These are phyloP conservation scores for Yamadazyma sp. DNA, from an alignment of 805 yeast genomes.

Conservation along the genomic window DNA sequence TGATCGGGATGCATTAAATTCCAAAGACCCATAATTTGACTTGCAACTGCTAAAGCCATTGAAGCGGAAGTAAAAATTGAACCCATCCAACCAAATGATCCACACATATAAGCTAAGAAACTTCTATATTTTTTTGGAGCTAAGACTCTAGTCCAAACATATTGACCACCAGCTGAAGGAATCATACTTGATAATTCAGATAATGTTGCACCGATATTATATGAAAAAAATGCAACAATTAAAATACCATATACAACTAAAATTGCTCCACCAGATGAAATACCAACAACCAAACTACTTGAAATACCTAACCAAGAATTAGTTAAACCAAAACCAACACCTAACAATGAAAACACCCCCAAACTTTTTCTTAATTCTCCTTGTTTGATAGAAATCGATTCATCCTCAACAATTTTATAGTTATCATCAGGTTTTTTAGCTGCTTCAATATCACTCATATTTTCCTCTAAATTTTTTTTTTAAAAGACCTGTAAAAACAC, in stretches of 20 bases:
- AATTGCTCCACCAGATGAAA: slow-evolving; percentile 58
- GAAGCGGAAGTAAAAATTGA: slow-evolving; percentile 61
- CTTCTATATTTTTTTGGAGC: slow-evolving; percentile 48
- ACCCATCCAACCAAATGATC: slow-evolving; percentile 63
- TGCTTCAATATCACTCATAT: too few relatives aligned
- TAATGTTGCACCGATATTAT: slow-evolving; percentile 47
- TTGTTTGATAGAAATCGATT: slow-evolving; percentile 4
- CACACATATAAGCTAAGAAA: slow-evolving; percentile 55
- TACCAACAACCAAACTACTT: slow-evolving; percentile 53
- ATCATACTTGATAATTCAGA: slow-evolving; percentile 53
- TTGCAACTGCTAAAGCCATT: slow-evolving; percentile 52
- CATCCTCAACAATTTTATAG: not conserved
- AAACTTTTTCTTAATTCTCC: slow-evolving; percentile 10
- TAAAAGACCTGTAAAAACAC: too few relatives aligned
- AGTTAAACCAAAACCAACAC: slow-evolving; percentile 59
- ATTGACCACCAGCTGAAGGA: slow-evolving; percentile 60
- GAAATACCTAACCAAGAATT: slow-evolving; percentile 63
- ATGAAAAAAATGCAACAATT: slow-evolving; percentile 45
- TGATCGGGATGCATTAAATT: slow-evolving; percentile 36
- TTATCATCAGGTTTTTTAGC: slow-evolving; percentile 1
- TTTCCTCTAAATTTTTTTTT: too few relatives aligned
- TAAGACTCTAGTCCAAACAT: slow-evolving; percentile 55
- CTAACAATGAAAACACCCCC: slow-evolving; percentile 39
- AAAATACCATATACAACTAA: slow-evolving; percentile 55
- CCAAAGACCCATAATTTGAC: slow-evolving; percentile 51